These are phyloP conservation scores for Penicillium sp. DNA, from an alignment of 2,329 filamentous ascomycete species.

Conservation along the genomic window DNA sequence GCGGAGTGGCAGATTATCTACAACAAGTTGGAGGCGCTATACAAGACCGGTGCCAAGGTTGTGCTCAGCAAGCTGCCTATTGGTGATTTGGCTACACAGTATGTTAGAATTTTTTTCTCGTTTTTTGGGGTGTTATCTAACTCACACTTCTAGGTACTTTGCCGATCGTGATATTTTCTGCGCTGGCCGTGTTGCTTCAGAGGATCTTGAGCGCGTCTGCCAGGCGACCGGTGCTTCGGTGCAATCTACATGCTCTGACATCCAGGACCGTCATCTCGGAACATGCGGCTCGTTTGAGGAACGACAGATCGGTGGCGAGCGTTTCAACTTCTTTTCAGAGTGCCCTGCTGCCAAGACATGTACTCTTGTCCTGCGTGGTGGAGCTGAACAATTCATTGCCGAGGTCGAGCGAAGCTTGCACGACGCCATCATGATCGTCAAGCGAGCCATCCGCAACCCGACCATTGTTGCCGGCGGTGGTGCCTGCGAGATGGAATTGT, in stretches of 20 bases:
- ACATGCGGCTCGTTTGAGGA: conserved; percentile 90
- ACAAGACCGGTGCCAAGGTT: conserved; percentile 94
- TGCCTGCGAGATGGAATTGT: conserved; percentile 94
- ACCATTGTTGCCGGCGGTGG: conserved; percentile 94
- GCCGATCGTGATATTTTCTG: conserved; percentile 98
- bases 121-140: neutral
- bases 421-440: conserved; percentile 99
- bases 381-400: conserved; percentile 97
- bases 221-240: conserved; percentile 88
- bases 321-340: conserved; percentile 97
- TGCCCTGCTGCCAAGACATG: conserved; percentile 96
- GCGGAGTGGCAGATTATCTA: conserved; percentile 99
- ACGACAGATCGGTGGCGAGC: conserved; percentile 92
- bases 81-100: conserved; percentile 92
- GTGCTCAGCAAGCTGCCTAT: conserved; percentile 96
- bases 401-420: conserved; percentile 97
- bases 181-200: conserved; percentile 82
- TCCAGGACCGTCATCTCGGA: conserved; percentile 81
- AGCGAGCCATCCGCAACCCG: conserved; percentile 92
- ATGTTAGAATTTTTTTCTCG: conserved; percentile 20
- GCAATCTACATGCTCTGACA: conserved; percentile 96
- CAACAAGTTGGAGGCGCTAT: conserved; percentile 94
- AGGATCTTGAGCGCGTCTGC: conserved; percentile 94
- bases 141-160: conserved; percentile 60
- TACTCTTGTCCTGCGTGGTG: conserved; percentile 89